phyloP scores from a whole-genome alignment of 2,329 filamentous ascomycete species.

The Epichloe hybrida region DNA sequence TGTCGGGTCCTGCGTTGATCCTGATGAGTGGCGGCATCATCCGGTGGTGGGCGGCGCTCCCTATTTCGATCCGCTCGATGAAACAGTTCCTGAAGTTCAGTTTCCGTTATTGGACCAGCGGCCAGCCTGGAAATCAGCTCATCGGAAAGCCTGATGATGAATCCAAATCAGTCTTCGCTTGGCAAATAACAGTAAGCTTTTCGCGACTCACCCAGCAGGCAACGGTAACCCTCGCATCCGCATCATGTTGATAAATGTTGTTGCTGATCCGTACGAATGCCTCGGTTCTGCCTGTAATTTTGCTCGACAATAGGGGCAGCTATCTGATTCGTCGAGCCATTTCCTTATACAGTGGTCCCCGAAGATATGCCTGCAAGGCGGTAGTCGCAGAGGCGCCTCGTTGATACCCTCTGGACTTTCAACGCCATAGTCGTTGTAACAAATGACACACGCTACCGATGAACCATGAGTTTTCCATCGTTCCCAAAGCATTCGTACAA shows the following conservation, averaged over 20 bases:
- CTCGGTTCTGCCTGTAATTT: conserved; percentile 40
- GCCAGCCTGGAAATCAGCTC: conserved; percentile 11
- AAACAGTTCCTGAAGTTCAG: conserved; percentile 8
- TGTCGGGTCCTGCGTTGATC: conserved; percentile 17
- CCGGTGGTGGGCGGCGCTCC: conserved; percentile 16
- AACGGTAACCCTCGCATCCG: conserved; percentile 13
- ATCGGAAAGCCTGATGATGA: conserved; percentile 7
- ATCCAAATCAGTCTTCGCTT: not conserved
- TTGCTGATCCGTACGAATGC: conserved; percentile 8
- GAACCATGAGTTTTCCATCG: not conserved
- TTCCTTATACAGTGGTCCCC: conserved; percentile 51
- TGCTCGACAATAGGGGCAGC: conserved; percentile 50
- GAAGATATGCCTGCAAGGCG: conserved; percentile 51
- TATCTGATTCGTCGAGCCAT: conserved; percentile 50
- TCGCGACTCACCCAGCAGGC: conserved; percentile 11
- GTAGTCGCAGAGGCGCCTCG: conserved; percentile 43
- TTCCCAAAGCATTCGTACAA: not conserved
- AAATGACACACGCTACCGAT: conserved; percentile 43
- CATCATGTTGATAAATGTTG: conserved; percentile 20
- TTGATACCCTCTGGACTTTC: conserved; percentile 42
- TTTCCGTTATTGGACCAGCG: conserved; percentile 5
- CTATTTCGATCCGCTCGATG: conserved; percentile 6
- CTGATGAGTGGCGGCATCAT: conserved; percentile 13
- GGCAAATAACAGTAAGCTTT: not conserved
- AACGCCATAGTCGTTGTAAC: conserved; percentile 48